Evolutionary conservation across 177 flowering plant species (phyloP).

Genomic region (Telopea speciosissima): DNA sequence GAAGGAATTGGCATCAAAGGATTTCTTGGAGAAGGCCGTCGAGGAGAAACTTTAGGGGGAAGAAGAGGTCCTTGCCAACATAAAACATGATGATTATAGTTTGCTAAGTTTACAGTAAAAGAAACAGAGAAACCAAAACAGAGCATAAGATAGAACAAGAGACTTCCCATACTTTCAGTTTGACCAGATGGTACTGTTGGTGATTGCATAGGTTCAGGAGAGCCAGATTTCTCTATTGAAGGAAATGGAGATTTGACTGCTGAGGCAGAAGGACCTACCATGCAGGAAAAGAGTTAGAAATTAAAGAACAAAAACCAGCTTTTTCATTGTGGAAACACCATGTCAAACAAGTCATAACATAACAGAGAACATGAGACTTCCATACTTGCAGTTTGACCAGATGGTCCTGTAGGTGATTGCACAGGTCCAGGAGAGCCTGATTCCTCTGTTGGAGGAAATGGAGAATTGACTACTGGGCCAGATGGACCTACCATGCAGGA

Average conservation of each 20-base stretch:
- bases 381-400: too few relatives aligned
- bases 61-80: conserved; percentile 30
- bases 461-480: conserved; percentile 23
- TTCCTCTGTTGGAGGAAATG: conserved; percentile 18
- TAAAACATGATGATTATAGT: background rate
- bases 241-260: conserved; percentile 28
- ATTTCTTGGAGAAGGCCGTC: conserved; percentile 24
- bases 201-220: conserved; percentile 44
- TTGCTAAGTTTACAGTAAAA: background rate
- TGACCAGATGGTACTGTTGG: conserved; percentile 20
- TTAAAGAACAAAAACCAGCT: conserved; percentile 1
- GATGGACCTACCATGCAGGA: conserved; percentile 23
- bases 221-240: conserved; percentile 23
- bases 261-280: conserved; percentile 28
- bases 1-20: conserved; percentile 33
- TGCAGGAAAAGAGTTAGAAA: conserved; percentile 9
- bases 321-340: background rate
- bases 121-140: background rate
- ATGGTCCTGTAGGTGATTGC: conserved; percentile 27
- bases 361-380: background rate
- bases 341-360: background rate
- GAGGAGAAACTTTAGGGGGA: conserved; percentile 41
- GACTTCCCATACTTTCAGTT: conserved; percentile 24
- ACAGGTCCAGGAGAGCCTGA: conserved; percentile 27
- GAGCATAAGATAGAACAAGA: background rate